Conservation (phyloP, 257 asterid genomes). For the Mitragyna speciosa region DNA sequence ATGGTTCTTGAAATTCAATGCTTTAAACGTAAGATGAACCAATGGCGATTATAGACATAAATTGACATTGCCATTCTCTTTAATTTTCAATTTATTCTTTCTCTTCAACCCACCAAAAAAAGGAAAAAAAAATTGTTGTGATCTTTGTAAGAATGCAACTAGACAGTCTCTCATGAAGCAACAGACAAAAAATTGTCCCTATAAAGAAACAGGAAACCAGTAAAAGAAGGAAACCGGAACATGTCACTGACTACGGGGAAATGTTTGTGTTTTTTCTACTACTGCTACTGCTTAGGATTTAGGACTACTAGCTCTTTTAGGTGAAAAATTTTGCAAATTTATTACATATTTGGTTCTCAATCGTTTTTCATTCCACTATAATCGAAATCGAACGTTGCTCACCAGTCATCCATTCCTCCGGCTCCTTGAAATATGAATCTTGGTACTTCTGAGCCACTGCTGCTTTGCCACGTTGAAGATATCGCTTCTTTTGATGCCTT, state of each 20-base stretch:
- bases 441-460: slow-evolving; percentile 9
- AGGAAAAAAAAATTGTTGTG: background rate
- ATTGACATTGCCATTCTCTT: background rate
- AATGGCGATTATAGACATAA: background rate
- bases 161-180: background rate
- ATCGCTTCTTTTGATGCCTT: background rate
- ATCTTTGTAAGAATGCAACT: background rate
- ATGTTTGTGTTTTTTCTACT: background rate
- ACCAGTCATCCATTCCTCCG: background rate
- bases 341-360: background rate
- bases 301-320: background rate
- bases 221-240: background rate
- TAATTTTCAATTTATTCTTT: background rate
- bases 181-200: background rate
- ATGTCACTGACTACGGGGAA: background rate
- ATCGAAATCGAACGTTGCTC: slow-evolving; percentile 4
- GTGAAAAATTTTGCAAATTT: background rate
- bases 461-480: slow-evolving; percentile 9
- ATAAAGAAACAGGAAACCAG: background rate
- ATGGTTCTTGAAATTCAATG: background rate
- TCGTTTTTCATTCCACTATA: background rate
- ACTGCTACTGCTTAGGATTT: background rate
- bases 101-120: background rate
- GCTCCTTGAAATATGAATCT: background rate
- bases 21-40: background rate